phyloP scores from a whole-genome alignment of 2,329 filamentous ascomycete genomes.

The Fonsecaea pedrosoi region DNA sequence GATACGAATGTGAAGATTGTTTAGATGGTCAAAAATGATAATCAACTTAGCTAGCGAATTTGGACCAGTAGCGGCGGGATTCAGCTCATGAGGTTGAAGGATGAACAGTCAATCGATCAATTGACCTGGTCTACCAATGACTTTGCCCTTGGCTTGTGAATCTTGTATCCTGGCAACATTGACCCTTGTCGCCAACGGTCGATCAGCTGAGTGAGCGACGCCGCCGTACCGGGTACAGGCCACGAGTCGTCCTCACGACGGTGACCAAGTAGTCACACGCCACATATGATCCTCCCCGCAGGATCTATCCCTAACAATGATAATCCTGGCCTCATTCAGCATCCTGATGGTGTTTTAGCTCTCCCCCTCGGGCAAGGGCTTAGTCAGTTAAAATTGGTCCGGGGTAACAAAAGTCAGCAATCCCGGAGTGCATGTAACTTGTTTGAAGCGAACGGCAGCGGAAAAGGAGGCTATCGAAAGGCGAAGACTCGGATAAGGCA shows the following conservation, averaged over 20 bases:
- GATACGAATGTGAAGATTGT: conserved; percentile 5
- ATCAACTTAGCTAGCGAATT: not conserved
- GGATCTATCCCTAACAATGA: not conserved
- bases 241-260: not conserved
- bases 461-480: not conserved
- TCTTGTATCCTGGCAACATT: not conserved
- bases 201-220: conserved; percentile 3
- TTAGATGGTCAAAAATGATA: not conserved
- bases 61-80: not conserved
- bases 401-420: conserved; percentile 4
- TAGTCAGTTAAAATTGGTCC: not conserved
- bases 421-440: not conserved
- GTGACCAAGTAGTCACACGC: not conserved
- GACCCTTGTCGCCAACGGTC: not conserved
- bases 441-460: not conserved
- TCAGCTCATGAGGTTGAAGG: conserved; percentile 6
- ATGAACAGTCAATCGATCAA: conserved; percentile 9
- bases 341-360: not conserved
- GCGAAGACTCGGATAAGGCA: conserved; percentile 7
- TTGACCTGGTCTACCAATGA: not conserved
- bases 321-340: not conserved
- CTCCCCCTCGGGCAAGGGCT: not conserved
- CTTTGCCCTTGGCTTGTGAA: not conserved
- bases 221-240: not conserved
- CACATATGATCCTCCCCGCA: not conserved